These are phyloP conservation scores for Diaporthe citriasiana DNA, from an alignment of 2,329 filamentous ascomycete genomes.

Conservation along the genomic window DNA sequence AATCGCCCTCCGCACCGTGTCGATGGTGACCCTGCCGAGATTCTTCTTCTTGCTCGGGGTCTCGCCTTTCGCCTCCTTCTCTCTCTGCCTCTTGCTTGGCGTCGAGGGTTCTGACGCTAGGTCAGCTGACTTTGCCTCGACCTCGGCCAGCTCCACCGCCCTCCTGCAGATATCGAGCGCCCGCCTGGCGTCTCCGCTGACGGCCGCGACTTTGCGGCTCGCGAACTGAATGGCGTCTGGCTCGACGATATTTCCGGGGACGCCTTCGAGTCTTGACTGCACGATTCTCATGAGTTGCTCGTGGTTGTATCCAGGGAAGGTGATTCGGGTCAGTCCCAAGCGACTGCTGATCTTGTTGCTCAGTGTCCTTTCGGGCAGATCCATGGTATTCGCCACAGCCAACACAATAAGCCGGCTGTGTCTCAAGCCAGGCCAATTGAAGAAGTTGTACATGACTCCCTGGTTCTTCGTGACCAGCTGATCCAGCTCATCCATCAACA, in stretches of 20 bases:
- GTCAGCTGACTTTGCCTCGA: slow-evolving; percentile 65
- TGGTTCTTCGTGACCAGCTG: slow-evolving; percentile 98
- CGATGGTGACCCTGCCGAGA: slow-evolving; percentile 82
- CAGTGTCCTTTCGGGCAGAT: slow-evolving; percentile 92
- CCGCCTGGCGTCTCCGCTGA: slow-evolving; percentile 92
- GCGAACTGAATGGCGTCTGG: slow-evolving; percentile 96
- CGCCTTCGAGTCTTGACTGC: slow-evolving; percentile 89
- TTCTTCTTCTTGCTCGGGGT: slow-evolving; percentile 53
- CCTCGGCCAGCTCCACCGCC: slow-evolving; percentile 94
- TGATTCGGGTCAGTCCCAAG: slow-evolving; percentile 89
- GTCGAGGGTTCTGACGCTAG: slow-evolving; percentile 65
- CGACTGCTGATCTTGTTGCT: slow-evolving; percentile 99
- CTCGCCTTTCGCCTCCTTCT: slow-evolving; percentile 47
- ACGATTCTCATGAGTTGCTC: slow-evolving; percentile 98
- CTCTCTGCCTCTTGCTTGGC: slow-evolving; percentile 68
- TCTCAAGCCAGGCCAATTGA: slow-evolving; percentile 95
- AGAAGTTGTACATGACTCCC: slow-evolving; percentile 99
- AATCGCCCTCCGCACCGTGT: slow-evolving; percentile 94
- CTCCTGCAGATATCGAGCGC: slow-evolving; percentile 95
- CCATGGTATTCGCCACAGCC: slow-evolving; percentile 99
- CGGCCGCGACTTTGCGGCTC: slow-evolving; percentile 94
- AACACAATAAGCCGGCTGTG: slow-evolving; percentile 96
- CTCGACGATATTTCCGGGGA: slow-evolving; percentile 91
- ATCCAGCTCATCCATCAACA: slow-evolving; percentile 98
- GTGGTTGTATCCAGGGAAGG: slow-evolving; percentile 97